These are phyloP conservation scores for Eutrema heterophyllum DNA, from an alignment of 345 rosid genomes.

Conservation along the genomic window DNA sequence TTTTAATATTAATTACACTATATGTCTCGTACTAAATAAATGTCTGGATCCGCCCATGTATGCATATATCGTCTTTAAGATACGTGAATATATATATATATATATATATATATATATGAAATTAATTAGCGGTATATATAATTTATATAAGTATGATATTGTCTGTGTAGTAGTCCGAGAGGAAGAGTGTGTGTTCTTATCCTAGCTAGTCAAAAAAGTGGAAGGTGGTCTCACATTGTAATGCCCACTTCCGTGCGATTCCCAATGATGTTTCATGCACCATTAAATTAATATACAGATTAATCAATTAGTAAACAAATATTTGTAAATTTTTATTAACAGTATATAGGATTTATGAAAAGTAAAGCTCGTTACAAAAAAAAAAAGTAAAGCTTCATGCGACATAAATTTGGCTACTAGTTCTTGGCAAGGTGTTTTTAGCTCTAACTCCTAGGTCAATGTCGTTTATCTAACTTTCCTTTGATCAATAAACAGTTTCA, in stretches of 20 bases:
- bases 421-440: conserved; percentile 38
- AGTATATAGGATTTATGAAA: neutral
- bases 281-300: neutral
- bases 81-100: neutral
- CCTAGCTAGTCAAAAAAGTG: conserved; percentile 30
- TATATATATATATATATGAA: neutral
- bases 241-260: conserved; percentile 40
- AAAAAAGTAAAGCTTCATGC: conserved; percentile 1
- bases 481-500: conserved; percentile 6
- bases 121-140: neutral
- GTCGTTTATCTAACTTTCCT: conserved; percentile 5
- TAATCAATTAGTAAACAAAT: neutral
- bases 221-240: conserved; percentile 35
- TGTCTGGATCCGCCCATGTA: too few relatives aligned
- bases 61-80: neutral
- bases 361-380: neutral
- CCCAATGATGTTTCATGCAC: conserved; percentile 48
- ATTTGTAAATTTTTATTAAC: neutral
- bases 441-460: conserved; percentile 53
- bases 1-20: too few relatives aligned
- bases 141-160: neutral
- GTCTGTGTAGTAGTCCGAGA: conserved; percentile 3
- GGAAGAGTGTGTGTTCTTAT: conserved; percentile 18
- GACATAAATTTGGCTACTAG: conserved; percentile 43
- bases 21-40: too few relatives aligned